Conservation (phyloP, 2,329 filamentous ascomycete genomes). For the Didymosphaeria variabile region DNA sequence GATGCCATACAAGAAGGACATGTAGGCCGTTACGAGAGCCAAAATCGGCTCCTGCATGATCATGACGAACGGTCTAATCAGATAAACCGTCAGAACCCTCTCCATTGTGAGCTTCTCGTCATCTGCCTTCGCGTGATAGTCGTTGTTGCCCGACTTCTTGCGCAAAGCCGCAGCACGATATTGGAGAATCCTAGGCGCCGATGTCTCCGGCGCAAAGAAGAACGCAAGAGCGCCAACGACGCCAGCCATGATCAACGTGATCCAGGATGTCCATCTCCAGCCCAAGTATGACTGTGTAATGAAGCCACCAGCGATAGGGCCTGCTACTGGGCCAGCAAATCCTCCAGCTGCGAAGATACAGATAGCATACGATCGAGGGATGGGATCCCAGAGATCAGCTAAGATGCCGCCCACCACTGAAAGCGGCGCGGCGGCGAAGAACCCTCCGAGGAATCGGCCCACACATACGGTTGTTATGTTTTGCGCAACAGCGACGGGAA, state of each 20-base stretch:
- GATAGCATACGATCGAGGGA: conserved; percentile 47
- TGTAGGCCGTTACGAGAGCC: conserved; percentile 68
- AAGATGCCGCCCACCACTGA: conserved; percentile 48
- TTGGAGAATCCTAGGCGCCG: conserved; percentile 41
- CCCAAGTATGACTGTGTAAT: conserved; percentile 45
- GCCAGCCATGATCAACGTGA: conserved; percentile 47
- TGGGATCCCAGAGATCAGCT: conserved; percentile 48
- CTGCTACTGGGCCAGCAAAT: conserved; percentile 50
- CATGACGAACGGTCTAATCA: conserved; percentile 72
- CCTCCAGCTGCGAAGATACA: conserved; percentile 48
- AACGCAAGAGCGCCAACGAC: conserved; percentile 35
- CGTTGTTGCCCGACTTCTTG: conserved; percentile 46
- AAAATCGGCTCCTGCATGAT: conserved; percentile 56
- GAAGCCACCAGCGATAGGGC: conserved; percentile 58
- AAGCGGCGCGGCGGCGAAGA: conserved; percentile 57
- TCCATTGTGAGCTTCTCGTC: conserved; percentile 68
- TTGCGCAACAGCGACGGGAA: conserved; percentile 52
- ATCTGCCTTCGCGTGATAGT: conserved; percentile 54
- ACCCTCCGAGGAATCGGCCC: conserved; percentile 61
- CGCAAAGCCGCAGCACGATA: conserved; percentile 40
- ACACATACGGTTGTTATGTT: conserved; percentile 62
- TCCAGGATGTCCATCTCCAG: conserved; percentile 51
- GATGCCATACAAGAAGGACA: conserved; percentile 73
- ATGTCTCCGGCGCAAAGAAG: conserved; percentile 43
- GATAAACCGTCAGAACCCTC: conserved; percentile 71